phyloP scores from a whole-genome alignment of 345 rosid genomes.

The Salix brachista region DNA sequence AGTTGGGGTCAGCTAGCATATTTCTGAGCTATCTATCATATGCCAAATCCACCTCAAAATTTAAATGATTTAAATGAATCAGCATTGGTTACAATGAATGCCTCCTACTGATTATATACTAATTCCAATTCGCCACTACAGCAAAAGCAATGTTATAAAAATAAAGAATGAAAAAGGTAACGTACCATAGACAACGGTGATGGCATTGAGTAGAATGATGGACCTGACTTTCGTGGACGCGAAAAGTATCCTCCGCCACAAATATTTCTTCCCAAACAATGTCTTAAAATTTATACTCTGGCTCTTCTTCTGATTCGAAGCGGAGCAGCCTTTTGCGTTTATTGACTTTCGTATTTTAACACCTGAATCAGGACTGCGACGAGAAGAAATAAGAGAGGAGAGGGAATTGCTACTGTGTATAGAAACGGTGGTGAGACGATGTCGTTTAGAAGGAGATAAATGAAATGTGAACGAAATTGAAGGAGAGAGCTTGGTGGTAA shows the following conservation, averaged over 20 bases:
- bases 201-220: constrained; percentile 47
- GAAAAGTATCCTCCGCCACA: constrained; percentile 37
- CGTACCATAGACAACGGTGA: constrained; percentile 51
- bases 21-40: not conserved
- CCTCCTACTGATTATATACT: no score
- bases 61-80: no score
- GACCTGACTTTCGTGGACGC: constrained; percentile 47
- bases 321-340: not conserved
- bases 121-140: not conserved
- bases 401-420: not conserved
- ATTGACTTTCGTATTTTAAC: not conserved
- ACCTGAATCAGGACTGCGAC: not conserved
- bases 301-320: constrained; percentile 4
- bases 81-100: not conserved
- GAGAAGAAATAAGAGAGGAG: constrained; percentile 4
- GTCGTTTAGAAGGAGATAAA: constrained; percentile 5
- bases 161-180: not conserved
- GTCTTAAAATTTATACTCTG: constrained; percentile 15
- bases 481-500: constrained; percentile 11
- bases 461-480: not conserved
- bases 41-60: not conserved
- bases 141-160: not conserved
- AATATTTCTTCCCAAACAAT: constrained; percentile 34
- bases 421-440: constrained; percentile 1
- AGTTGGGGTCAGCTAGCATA: no score